Evolutionary conservation across 208 protist genomes (phyloP).

Genomic region (Trypanosoma boissoni): DNA sequence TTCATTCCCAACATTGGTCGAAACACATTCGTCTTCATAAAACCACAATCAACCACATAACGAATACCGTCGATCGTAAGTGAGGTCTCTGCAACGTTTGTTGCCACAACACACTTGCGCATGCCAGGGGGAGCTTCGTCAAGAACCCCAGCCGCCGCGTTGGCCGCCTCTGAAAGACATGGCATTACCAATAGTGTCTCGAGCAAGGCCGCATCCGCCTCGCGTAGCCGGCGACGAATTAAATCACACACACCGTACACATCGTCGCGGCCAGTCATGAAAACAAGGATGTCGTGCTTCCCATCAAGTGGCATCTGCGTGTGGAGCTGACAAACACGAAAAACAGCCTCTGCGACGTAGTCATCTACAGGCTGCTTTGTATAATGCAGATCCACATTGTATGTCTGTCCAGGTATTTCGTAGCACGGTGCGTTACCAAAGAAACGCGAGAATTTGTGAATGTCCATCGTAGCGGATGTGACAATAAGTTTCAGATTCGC

Average conservation of each 20-base stretch:
- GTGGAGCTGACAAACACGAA: constrained; percentile 84
- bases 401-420: constrained; percentile 96
- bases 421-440: constrained; percentile 96
- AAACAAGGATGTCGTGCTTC: constrained; percentile 97
- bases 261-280: constrained; percentile 98
- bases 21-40: constrained; percentile 99
- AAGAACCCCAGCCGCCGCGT: constrained; percentile 92
- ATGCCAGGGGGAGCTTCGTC: constrained; percentile 88
- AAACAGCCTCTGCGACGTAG: constrained; percentile 80
- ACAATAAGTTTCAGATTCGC: constrained; percentile 99
- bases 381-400: constrained; percentile 80
- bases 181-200: constrained; percentile 86
- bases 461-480: constrained; percentile 99
- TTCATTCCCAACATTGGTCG: constrained; percentile 97
- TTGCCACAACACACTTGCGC: constrained; percentile 99
- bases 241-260: constrained; percentile 93
- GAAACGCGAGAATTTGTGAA: constrained; percentile 95
- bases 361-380: constrained; percentile 80
- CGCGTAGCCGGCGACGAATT: constrained; percentile 83
- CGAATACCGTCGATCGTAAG: constrained; percentile 98
- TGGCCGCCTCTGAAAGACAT: constrained; percentile 91
- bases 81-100: constrained; percentile 99
- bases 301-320: constrained; percentile 75
- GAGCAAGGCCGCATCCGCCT: constrained; percentile 91
- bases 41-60: constrained; percentile 97